These are phyloP conservation scores for Phytophthora crassamura DNA, from an alignment of 352 stramenopile species.

Conservation along the genomic window DNA sequence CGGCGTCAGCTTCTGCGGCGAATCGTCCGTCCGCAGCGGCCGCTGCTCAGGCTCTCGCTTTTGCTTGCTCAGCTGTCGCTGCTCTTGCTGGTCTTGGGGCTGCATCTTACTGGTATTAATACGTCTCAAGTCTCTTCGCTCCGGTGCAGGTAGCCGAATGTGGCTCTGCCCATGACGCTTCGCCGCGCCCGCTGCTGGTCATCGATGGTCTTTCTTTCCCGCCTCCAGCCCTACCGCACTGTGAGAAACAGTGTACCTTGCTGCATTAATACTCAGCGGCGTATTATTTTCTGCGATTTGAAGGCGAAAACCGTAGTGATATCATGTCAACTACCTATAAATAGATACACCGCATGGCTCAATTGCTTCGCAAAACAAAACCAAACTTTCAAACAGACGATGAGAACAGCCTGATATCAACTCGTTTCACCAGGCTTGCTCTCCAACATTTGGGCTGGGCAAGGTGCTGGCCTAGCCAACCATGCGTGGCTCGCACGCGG, in stretches of 20 bases:
- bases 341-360: no score
- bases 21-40: slow-evolving; percentile 1
- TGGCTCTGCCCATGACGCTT: slow-evolving; percentile 20
- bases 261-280: no score
- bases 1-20: slow-evolving; percentile 1
- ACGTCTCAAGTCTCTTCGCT: background rate
- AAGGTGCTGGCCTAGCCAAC: no score
- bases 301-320: no score
- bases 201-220: slow-evolving; percentile 23
- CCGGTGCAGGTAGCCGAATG: slow-evolving; percentile 31
- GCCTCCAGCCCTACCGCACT: background rate
- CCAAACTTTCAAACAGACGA: slow-evolving; percentile 12
- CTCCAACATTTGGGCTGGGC: no score
- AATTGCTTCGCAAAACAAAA: background rate
- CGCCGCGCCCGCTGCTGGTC: slow-evolving; percentile 11
- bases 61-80: slow-evolving; percentile 6
- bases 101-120: slow-evolving; percentile 26
- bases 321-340: no score
- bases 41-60: slow-evolving; percentile 5
- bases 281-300: no score
- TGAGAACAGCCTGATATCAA: slow-evolving; percentile 2
- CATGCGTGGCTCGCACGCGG: background rate
- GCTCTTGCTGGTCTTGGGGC: slow-evolving; percentile 1
- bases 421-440: no score
- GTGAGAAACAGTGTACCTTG: no score